phyloP scores from a whole-genome alignment of 208 protist genomes.

The Trypanosoma avium region DNA sequence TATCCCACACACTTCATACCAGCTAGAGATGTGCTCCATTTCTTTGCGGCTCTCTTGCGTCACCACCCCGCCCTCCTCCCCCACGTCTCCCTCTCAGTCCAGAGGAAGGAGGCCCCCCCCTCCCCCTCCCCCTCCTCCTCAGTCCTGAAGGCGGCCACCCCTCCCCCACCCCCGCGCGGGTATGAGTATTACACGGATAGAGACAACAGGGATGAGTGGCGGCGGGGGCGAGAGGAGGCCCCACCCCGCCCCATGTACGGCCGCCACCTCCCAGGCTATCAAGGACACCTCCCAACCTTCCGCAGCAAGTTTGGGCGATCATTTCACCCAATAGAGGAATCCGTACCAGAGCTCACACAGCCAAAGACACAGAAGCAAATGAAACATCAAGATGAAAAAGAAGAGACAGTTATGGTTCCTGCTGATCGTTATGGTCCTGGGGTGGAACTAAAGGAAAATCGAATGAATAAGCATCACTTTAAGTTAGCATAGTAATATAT shows the following conservation, averaged over 20 bases:
- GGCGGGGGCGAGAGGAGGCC: slow-evolving; percentile 56
- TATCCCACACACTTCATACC: slow-evolving; percentile 43
- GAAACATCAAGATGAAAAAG: no score
- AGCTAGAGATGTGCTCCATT: slow-evolving; percentile 30
- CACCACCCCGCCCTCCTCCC: slow-evolving; percentile 13
- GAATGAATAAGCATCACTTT: slow-evolving; percentile 75
- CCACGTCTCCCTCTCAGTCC: no score
- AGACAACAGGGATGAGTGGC: slow-evolving; percentile 80
- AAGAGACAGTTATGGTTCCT: slow-evolving; percentile 20
- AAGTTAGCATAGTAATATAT: slow-evolving; percentile 68
- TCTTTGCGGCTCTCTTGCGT: slow-evolving; percentile 39
- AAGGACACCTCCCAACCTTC: slow-evolving; percentile 78
- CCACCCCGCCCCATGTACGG: slow-evolving; percentile 57
- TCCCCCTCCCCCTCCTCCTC: no score
- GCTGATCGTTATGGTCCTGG: slow-evolving; percentile 53
- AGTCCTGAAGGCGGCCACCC: background rate
- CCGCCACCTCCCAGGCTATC: slow-evolving; percentile 71
- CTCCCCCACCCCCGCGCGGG: slow-evolving; percentile 2
- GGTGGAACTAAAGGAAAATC: slow-evolving; percentile 58
- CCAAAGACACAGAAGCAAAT: slow-evolving; percentile 37
- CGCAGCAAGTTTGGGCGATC: slow-evolving; percentile 80
- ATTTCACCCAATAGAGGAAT: slow-evolving; percentile 89
- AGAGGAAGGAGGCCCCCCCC: no score
- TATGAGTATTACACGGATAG: slow-evolving; percentile 68
- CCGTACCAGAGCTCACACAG: slow-evolving; percentile 67